Percentiles rank a stretch among this genome's conserved stretches.
These are phyloP conservation scores for Huntiella decipiens DNA, from an alignment of 2,329 filamentous ascomycete genomes.

Conservation along the genomic window DNA sequence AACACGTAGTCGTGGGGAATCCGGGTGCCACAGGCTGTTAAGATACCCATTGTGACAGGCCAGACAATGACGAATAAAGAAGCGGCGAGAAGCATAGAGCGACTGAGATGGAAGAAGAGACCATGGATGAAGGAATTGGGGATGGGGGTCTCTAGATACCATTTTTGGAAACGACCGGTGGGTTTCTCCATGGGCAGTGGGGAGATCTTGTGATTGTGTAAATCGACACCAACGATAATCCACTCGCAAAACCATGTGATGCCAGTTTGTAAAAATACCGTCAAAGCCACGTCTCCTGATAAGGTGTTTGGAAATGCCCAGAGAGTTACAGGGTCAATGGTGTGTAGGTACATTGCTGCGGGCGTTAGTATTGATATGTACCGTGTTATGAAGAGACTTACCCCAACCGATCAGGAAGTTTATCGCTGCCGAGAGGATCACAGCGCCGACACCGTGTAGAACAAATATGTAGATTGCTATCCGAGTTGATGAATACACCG, in stretches of 20 bases:
- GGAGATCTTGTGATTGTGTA: constrained; percentile 25
- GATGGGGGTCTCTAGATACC: constrained; percentile 17
- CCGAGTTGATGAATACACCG: no score
- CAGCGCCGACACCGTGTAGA: constrained; percentile 27
- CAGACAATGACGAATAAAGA: constrained; percentile 25
- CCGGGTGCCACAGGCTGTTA: constrained; percentile 21
- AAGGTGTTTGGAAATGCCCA: constrained; percentile 32
- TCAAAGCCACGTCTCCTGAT: constrained; percentile 29
- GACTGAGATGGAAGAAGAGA: constrained; percentile 26
- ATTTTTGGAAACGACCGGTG: no score
- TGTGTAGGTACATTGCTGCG: constrained; percentile 27
- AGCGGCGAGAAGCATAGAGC: constrained; percentile 19
- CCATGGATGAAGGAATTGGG: constrained; percentile 16
- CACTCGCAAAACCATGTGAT: constrained; percentile 33
- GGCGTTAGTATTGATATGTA: background rate
- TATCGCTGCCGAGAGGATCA: constrained; percentile 28
- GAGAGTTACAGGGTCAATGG: constrained; percentile 23
- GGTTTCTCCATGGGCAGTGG: constrained; percentile 14
- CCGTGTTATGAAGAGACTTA: constrained; percentile 14
- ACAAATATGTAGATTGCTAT: constrained; percentile 26
- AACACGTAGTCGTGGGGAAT: background rate
- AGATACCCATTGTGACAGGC: constrained; percentile 24
- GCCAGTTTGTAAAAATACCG: constrained; percentile 30
- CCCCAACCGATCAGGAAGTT: constrained; percentile 34
- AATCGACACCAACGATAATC: constrained; percentile 27